Conservation (phyloP, 179 eudicot genomes). For the Corrigiola litoralis region DNA sequence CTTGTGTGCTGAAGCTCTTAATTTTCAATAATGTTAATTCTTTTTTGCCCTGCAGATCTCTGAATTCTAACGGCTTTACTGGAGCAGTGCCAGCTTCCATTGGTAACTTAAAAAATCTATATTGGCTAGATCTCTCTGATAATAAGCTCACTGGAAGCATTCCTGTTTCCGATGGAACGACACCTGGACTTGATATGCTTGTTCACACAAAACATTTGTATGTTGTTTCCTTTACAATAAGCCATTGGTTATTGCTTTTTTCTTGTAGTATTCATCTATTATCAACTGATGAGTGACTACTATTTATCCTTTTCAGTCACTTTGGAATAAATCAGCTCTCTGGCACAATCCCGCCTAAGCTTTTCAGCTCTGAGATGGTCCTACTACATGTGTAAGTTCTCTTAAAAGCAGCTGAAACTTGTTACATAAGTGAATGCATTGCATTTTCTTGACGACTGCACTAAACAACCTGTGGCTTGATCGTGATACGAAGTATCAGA, state of each 20-base stretch:
- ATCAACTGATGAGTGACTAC: slow-evolving; percentile 6
- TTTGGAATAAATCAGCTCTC: slow-evolving; percentile 40
- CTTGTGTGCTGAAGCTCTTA: background rate
- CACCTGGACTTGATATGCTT: slow-evolving; percentile 45
- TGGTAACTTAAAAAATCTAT: slow-evolving; percentile 34
- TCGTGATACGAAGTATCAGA: background rate
- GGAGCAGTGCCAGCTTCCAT: slow-evolving; percentile 59
- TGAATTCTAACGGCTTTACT: slow-evolving; percentile 59
- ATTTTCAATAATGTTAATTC: background rate
- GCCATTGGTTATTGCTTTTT: background rate
- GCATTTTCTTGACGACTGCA: background rate
- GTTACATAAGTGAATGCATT: background rate
- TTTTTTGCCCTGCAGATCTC: slow-evolving; percentile 38
- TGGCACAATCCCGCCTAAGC: slow-evolving; percentile 35
- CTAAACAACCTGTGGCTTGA: slow-evolving; percentile 1
- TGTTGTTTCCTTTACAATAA: slow-evolving; percentile 3
- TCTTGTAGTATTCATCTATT: background rate
- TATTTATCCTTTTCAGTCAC: slow-evolving; percentile 25
- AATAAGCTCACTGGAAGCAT: slow-evolving; percentile 42
- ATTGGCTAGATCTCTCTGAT: slow-evolving; percentile 49
- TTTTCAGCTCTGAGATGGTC: slow-evolving; percentile 33
- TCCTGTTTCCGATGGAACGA: slow-evolving; percentile 42
- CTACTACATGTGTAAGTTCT: slow-evolving; percentile 42
- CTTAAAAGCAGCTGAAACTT: slow-evolving; percentile 20
- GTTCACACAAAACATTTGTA: slow-evolving; percentile 46